These are phyloP conservation scores for Tranzscheliella williamsii DNA, from an alignment of 1,284 basidiomycete species.

Conservation along the genomic window DNA sequence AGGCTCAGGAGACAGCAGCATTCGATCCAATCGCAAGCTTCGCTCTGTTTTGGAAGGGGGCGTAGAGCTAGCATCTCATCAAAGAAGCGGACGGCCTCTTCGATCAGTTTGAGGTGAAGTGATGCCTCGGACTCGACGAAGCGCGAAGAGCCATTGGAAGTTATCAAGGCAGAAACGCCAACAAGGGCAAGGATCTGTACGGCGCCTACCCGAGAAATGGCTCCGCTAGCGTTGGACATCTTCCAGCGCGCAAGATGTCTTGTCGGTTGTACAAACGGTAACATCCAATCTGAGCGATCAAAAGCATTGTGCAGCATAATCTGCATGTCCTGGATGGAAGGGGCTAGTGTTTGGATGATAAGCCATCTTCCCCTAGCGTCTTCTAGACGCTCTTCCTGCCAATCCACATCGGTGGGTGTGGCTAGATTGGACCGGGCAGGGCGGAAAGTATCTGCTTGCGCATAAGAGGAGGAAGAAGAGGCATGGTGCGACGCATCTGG, in stretches of 20 bases:
- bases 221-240: slow-evolving; percentile 8
- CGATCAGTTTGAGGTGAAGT: slow-evolving; percentile 14
- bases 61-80: slow-evolving; percentile 13
- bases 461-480: background rate
- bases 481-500: background rate
- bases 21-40: slow-evolving; percentile 18
- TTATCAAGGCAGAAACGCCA: slow-evolving; percentile 17
- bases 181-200: slow-evolving; percentile 10
- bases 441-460: too few species aligned
- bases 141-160: too few species aligned
- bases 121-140: too few species aligned
- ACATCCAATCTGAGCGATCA: slow-evolving; percentile 21
- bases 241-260: slow-evolving; percentile 21
- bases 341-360: slow-evolving; percentile 7
- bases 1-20: slow-evolving; percentile 12
- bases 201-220: slow-evolving; percentile 19
- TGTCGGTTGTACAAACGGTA: slow-evolving; percentile 4
- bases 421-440: too few species aligned
- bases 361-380: too few species aligned
- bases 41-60: slow-evolving; percentile 3
- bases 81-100: slow-evolving; percentile 13
- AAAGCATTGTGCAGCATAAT: slow-evolving; percentile 18
- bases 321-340: slow-evolving; percentile 23
- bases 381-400: too few species aligned
- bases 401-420: too few species aligned